A percentile compares a stretch with the other conserved stretches of the same genome.
phyloP scores from a whole-genome alignment of 2,329 filamentous ascomycete species.

The Chrysoporthe cubensis region DNA sequence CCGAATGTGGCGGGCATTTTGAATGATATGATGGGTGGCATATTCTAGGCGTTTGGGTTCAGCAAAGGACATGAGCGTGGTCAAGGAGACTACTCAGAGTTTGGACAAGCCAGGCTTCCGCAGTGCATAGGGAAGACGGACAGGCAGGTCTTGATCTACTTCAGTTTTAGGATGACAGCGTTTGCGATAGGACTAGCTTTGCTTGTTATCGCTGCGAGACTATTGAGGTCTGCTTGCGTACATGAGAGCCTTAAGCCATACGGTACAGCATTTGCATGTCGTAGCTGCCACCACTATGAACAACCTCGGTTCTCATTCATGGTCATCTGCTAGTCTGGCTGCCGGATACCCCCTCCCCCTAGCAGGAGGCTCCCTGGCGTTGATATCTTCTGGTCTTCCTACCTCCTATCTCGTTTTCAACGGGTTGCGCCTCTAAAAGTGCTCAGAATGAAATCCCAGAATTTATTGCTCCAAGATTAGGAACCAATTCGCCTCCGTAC shows the following conservation, averaged over 20 bases:
- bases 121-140: neutral
- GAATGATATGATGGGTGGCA: conserved; percentile 64
- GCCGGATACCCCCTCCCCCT: too few species aligned
- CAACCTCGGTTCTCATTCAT: too few species aligned
- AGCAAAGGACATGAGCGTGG: neutral
- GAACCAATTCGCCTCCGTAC: too few species aligned
- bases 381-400: too few species aligned
- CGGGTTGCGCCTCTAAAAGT: too few species aligned
- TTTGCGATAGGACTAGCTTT: neutral
- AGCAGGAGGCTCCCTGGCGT: too few species aligned
- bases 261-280: too few species aligned
- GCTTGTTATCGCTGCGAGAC: neutral
- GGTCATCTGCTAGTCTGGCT: too few species aligned
- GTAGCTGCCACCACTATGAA: too few species aligned
- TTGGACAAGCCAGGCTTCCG: neutral
- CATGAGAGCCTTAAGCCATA: neutral
- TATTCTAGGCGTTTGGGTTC: conserved; percentile 27
- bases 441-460: too few species aligned
- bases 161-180: conserved; percentile 18
- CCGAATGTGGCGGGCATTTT: conserved; percentile 76
- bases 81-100: neutral
- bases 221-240: neutral
- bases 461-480: too few species aligned
- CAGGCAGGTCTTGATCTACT: conserved; percentile 19
- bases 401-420: too few species aligned